Evolutionary conservation across 257 asterid species (phyloP).

Genomic region (Nicotiana noctiflora): DNA sequence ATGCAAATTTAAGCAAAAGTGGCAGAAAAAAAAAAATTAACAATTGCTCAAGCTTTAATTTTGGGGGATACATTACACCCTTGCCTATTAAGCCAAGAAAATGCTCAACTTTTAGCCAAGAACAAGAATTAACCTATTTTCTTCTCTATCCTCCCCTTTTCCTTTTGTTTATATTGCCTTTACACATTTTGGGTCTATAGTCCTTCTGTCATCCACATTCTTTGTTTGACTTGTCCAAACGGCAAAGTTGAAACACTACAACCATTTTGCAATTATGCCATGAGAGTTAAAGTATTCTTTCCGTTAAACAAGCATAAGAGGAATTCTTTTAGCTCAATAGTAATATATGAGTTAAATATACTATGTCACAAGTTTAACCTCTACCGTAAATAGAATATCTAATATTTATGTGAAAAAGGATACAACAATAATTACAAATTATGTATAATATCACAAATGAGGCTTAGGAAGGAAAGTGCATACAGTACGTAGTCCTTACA

Average conservation of each 20-base stretch:
- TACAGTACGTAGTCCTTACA: too few relatives aligned
- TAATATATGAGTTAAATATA: too few relatives aligned
- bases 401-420: too few relatives aligned
- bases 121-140: background rate
- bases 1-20: background rate
- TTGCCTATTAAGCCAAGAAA: background rate
- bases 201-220: slow-evolving; percentile 15
- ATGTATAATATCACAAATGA: too few relatives aligned
- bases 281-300: background rate
- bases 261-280: background rate
- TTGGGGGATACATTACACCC: background rate
- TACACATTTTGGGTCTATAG: background rate
- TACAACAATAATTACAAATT: too few relatives aligned
- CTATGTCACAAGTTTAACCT: too few relatives aligned
- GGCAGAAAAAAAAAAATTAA: background rate
- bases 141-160: background rate
- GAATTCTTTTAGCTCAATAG: too few relatives aligned
- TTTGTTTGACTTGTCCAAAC: slow-evolving; percentile 1
- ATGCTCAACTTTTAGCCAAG: background rate
- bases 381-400: too few relatives aligned
- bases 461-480: too few relatives aligned
- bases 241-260: background rate
- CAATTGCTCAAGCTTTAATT: background rate
- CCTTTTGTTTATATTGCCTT: background rate
- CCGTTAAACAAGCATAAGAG: background rate